These are phyloP conservation scores for Mortierella antarctica DNA, from an alignment of 192 early-diverging fungal genomes.

Conservation along the genomic window DNA sequence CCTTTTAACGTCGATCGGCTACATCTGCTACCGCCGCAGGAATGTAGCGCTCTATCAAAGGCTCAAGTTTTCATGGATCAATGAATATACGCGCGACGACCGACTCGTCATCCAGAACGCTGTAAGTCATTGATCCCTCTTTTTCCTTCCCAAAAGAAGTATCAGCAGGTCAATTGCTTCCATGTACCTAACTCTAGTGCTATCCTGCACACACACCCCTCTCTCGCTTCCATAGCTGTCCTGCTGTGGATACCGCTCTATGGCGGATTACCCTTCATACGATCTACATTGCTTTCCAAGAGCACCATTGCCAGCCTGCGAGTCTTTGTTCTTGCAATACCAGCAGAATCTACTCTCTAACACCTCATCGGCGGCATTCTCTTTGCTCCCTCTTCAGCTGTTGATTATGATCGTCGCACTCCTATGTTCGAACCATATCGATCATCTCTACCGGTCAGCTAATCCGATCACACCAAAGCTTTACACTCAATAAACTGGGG, in stretches of 20 bases:
- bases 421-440: constrained; percentile 63
- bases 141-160: not conserved
- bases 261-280: constrained; percentile 58
- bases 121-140: constrained; percentile 18
- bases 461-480: constrained; percentile 40
- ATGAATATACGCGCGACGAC: constrained; percentile 39
- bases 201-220: not conserved
- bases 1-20: constrained; percentile 60
- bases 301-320: constrained; percentile 56
- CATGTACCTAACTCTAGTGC: not conserved
- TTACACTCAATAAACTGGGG: constrained; percentile 18
- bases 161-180: not conserved
- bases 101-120: constrained; percentile 48
- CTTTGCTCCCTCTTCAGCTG: constrained; percentile 50
- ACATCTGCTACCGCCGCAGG: constrained; percentile 49
- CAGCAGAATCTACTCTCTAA: constrained; percentile 44
- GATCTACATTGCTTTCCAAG: constrained; percentile 63
- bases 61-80: constrained; percentile 50
- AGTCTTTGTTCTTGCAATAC: constrained; percentile 52
- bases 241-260: constrained; percentile 61
- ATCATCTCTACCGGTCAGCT: constrained; percentile 39
- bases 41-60: constrained; percentile 28
- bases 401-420: constrained; percentile 55
- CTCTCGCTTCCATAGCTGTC: constrained; percentile 38
- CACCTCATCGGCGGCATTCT: constrained; percentile 58